Evolutionary conservation across 1,284 basidiomycete species (phyloP).

Genomic region (Rhodotorula mucilaginosa): DNA sequence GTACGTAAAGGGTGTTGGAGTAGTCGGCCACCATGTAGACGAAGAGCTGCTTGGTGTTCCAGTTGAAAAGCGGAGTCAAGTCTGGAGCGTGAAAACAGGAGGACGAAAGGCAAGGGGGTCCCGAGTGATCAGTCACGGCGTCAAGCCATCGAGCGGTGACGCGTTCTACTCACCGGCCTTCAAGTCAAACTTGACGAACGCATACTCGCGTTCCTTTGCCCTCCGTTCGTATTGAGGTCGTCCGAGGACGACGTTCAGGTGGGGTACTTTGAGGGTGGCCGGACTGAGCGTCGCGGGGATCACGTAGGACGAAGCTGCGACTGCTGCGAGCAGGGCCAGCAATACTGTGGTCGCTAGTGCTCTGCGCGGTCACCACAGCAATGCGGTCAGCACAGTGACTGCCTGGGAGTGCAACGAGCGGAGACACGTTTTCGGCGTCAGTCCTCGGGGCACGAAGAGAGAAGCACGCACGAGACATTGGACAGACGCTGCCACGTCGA

Average conservation of each 20-base stretch:
- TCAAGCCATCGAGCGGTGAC: not conserved
- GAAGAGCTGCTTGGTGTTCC: constrained; percentile 93
- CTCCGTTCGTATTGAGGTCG: constrained; percentile 56
- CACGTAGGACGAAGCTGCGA: constrained; percentile 60
- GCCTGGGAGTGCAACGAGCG: not conserved
- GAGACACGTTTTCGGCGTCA: not conserved
- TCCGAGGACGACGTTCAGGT: constrained; percentile 59
- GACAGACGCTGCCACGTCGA: constrained; percentile 27
- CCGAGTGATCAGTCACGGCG: constrained; percentile 1
- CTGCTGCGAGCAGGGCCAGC: constrained; percentile 68
- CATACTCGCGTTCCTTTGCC: constrained; percentile 59
- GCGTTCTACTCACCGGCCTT: constrained; percentile 60
- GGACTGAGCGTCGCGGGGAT: constrained; percentile 62
- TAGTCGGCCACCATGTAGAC: constrained; percentile 79
- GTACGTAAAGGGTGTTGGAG: constrained; percentile 65
- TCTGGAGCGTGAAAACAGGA: constrained; percentile 54
- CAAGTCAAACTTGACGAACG: constrained; percentile 72
- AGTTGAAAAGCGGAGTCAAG: constrained; percentile 75
- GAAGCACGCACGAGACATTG: constrained; percentile 26
- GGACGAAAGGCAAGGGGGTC: too few species aligned
- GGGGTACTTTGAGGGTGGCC: constrained; percentile 60
- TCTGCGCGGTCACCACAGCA: constrained; percentile 17
- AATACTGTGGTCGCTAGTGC: constrained; percentile 60
- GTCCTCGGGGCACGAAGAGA: not conserved
- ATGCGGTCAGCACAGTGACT: not conserved